These are phyloP conservation scores for Barnettozyma hawaiiensis DNA, from an alignment of 1,139 yeast genomes.

Conservation along the genomic window DNA sequence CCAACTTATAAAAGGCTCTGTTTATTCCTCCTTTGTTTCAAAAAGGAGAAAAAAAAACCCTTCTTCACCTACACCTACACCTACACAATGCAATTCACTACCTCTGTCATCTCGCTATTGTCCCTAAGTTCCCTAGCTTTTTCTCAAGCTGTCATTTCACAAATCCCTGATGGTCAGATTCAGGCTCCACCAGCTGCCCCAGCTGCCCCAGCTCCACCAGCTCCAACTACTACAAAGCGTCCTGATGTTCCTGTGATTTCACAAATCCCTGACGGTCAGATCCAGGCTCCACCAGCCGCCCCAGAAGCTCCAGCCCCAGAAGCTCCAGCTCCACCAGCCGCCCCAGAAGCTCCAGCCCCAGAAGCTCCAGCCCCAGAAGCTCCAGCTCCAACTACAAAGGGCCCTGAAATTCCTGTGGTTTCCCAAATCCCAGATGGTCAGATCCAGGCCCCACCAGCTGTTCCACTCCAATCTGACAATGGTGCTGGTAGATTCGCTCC, in stretches of 20 bases:
- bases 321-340: slow-evolving; percentile 20
- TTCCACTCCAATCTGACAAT: slow-evolving; percentile 10
- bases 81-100: slow-evolving; percentile 24
- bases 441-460: slow-evolving; percentile 39
- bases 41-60: no score
- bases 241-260: slow-evolving; percentile 27
- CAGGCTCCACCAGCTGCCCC: no score
- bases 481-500: slow-evolving; percentile 13
- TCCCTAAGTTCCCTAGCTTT: slow-evolving; percentile 11
- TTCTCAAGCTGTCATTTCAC: slow-evolving; percentile 25
- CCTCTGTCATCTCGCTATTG: slow-evolving; percentile 12
- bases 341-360: background rate
- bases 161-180: slow-evolving; percentile 40
- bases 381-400: background rate
- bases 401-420: slow-evolving; percentile 23
- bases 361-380: background rate
- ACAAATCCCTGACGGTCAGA: slow-evolving; percentile 58
- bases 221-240: slow-evolving; percentile 28
- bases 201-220: no score
- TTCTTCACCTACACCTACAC: no score
- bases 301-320: slow-evolving; percentile 33
- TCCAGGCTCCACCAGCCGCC: slow-evolving; percentile 37
- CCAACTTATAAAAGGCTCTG: background rate
- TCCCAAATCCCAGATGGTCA: slow-evolving; percentile 58
- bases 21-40: background rate